These are phyloP conservation scores for Senecio squalidus DNA, from an alignment of 140 eudicot species.

Conservation along the genomic window DNA sequence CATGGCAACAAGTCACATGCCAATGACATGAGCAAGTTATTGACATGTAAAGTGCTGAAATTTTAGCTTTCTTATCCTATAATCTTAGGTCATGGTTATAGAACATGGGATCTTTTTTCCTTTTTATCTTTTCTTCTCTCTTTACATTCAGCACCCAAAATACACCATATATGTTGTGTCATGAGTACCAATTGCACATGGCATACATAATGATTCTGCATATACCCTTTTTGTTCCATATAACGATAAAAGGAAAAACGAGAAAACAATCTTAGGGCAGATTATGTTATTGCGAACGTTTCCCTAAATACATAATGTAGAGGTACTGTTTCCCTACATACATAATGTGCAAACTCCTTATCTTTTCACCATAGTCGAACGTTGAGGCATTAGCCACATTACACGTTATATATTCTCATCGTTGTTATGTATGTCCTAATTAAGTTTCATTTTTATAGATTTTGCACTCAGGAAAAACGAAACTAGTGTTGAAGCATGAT, in stretches of 20 bases:
- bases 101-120: slow-evolving; percentile 1
- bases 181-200: slow-evolving; percentile 5
- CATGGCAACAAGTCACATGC: slow-evolving; percentile 2
- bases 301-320: no score
- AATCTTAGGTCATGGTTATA: slow-evolving; percentile 2
- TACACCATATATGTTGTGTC: neutral
- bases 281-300: neutral
- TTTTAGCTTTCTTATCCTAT: neutral
- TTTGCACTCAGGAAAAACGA: no score
- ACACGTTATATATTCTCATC: no score
- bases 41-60: slow-evolving; percentile 15
- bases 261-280: neutral
- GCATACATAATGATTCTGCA: slow-evolving; percentile 6
- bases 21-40: neutral
- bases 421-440: no score
- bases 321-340: no score
- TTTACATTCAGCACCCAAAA: neutral
- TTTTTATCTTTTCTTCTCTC: neutral
- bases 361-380: no score
- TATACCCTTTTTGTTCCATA: neutral
- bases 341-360: no score
- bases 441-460: no score
- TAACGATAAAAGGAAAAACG: neutral
- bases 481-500: no score
- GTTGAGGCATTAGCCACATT: no score